These are phyloP conservation scores for Pichia paraexigua DNA, from an alignment of 805 yeast species.

Conservation along the genomic window DNA sequence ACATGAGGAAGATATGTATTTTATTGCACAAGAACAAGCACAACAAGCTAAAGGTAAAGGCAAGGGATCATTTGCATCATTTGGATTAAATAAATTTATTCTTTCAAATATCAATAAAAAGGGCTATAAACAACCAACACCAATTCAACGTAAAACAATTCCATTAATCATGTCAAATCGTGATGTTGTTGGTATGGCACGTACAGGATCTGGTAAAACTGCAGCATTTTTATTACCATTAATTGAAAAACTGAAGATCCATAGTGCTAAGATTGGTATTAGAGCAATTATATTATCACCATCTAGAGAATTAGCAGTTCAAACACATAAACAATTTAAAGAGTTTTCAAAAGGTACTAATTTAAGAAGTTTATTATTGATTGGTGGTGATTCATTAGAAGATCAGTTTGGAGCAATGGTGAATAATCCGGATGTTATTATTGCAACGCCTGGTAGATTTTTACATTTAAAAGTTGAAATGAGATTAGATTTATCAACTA, in stretches of 20 bases:
- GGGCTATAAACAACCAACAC: slow-evolving; percentile 94
- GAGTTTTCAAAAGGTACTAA: slow-evolving; percentile 84
- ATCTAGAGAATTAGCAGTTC: slow-evolving; percentile 92
- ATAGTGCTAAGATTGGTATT: slow-evolving; percentile 80
- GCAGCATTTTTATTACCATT: slow-evolving; percentile 93
- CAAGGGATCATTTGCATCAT: slow-evolving; percentile 75
- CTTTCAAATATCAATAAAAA: slow-evolving; percentile 65
- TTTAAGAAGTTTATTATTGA: slow-evolving; percentile 67
- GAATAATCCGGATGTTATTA: slow-evolving; percentile 87
- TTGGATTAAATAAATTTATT: slow-evolving; percentile 73
- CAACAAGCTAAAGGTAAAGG: slow-evolving; percentile 43
- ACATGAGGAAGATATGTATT: slow-evolving; percentile 14
- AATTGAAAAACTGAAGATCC: slow-evolving; percentile 75
- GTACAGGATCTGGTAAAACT: slow-evolving; percentile 98
- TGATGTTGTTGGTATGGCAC: slow-evolving; percentile 98
- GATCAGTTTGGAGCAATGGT: slow-evolving; percentile 92
- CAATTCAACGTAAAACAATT: slow-evolving; percentile 92
- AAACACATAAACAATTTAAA: slow-evolving; percentile 80
- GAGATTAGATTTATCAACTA: slow-evolving; percentile 73
- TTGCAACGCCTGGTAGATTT: slow-evolving; percentile 98
- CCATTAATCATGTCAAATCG: slow-evolving; percentile 80
- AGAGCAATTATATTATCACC: slow-evolving; percentile 89
- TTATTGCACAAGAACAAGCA: slow-evolving; percentile 14
- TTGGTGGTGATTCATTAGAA: slow-evolving; percentile 98
- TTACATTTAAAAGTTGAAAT: slow-evolving; percentile 93